These are phyloP conservation scores for Gonium pectorale DNA, from an alignment of 139 green algal species.

Conservation along the genomic window DNA sequence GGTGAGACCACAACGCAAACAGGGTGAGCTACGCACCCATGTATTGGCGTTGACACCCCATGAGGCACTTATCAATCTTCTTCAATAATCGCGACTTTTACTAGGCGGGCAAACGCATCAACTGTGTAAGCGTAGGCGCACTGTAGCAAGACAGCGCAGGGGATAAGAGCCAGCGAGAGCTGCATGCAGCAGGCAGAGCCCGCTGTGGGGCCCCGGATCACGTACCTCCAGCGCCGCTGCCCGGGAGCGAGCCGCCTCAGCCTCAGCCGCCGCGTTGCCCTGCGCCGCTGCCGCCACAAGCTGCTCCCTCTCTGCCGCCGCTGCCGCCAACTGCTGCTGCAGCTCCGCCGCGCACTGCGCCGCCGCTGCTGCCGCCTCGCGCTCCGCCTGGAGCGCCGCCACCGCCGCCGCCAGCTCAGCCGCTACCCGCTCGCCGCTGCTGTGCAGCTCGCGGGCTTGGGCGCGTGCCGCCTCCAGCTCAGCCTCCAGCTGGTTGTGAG, in stretches of 20 bases:
- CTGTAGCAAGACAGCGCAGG: too few species aligned
- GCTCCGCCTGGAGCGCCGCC: background rate
- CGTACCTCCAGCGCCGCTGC: background rate
- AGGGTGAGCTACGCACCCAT: background rate
- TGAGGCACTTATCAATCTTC: too few species aligned
- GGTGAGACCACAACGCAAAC: too few species aligned
- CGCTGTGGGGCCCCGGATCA: too few species aligned
- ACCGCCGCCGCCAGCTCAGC: background rate
- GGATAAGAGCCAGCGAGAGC: too few species aligned
- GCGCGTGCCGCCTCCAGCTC: background rate
- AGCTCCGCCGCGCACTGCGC: background rate
- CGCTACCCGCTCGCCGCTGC: background rate
- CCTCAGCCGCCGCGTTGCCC: background rate
- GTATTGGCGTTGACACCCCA: too few species aligned
- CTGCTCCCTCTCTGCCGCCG: background rate
- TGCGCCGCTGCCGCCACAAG: background rate
- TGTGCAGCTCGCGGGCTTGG: background rate
- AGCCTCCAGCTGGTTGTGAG: background rate
- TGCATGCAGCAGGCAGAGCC: too few species aligned
- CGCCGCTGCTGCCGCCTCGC: background rate
- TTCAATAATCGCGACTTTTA: too few species aligned
- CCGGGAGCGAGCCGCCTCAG: background rate
- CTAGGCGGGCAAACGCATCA: too few species aligned
- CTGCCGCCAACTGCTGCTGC: background rate
- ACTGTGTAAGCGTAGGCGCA: too few species aligned